These are phyloP conservation scores for Euphorbia pulcherrima DNA, from an alignment of 345 rosid genomes.

Conservation along the genomic window DNA sequence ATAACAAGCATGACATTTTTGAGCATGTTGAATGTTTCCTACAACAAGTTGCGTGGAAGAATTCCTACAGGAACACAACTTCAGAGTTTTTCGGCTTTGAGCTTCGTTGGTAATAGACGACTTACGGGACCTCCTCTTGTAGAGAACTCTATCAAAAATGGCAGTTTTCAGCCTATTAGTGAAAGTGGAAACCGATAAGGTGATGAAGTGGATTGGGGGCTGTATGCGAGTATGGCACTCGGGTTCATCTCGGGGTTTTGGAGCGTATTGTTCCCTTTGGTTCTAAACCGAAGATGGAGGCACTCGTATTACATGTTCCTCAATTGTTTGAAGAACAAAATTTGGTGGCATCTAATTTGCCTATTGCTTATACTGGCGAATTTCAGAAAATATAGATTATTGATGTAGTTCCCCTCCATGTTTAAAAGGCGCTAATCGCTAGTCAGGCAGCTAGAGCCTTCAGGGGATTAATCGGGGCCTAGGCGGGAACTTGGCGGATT, in stretches of 20 bases:
- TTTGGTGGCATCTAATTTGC: not conserved
- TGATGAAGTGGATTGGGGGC: not conserved
- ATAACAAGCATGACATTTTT: not conserved
- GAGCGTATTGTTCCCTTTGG: not conserved
- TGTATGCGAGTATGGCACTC: not conserved
- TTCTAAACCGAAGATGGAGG: not conserved
- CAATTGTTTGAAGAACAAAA: not conserved
- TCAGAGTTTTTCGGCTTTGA: not conserved
- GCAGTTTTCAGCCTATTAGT: not conserved
- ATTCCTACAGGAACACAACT: not conserved
- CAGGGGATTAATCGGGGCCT: too few species aligned
- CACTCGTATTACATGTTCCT: not conserved
- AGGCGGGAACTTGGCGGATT: too few species aligned
- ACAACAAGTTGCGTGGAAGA: not conserved
- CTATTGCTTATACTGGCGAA: not conserved
- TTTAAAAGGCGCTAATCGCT: too few species aligned
- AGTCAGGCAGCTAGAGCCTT: too few species aligned
- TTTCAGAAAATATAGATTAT: too few species aligned
- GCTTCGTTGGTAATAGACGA: not conserved
- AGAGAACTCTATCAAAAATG: not conserved
- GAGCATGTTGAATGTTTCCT: not conserved
- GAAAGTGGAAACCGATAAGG: not conserved
- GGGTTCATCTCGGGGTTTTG: slow-evolving; percentile 1
- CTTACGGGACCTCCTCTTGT: not conserved
- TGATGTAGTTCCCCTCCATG: too few species aligned